A percentile compares a stretch with the other conserved stretches of the same genome.
Conservation (phyloP, 176 grass and related monocot species). For the Hyparrhenia diplandra region DNA sequence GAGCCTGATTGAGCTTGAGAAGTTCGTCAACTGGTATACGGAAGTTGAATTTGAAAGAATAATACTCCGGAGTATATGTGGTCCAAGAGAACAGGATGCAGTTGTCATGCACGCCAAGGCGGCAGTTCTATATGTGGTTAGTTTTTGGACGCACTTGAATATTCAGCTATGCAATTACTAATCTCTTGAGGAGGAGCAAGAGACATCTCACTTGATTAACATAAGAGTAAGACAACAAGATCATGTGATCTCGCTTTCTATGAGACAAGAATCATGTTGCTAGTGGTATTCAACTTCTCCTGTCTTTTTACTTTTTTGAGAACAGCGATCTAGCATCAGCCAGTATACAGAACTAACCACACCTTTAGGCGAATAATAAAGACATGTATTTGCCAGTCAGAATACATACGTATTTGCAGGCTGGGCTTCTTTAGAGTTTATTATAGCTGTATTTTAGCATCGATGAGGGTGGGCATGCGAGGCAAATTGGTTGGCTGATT, state of each 20-base stretch:
- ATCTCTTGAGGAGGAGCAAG: too few relatives aligned
- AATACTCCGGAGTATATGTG: neutral
- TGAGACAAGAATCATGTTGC: neutral
- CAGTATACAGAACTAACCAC: neutral
- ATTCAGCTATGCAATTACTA: neutral
- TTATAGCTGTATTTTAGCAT: too few relatives aligned
- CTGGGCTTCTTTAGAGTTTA: too few relatives aligned
- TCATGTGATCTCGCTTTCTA: neutral
- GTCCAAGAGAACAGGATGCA: neutral
- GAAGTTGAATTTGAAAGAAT: conserved; percentile 23
- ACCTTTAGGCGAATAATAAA: neutral
- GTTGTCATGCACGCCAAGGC: neutral
- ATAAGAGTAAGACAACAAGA: neutral
- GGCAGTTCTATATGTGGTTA: neutral
- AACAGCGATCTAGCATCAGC: neutral
- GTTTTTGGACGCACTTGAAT: neutral
- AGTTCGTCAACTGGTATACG: neutral
- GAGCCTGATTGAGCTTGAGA: too few relatives aligned
- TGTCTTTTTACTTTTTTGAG: conserved; percentile 12
- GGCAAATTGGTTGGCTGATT: too few relatives aligned
- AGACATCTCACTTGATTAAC: neutral
- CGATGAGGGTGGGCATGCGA: too few relatives aligned
- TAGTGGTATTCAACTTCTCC: neutral
- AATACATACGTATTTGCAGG: too few relatives aligned
- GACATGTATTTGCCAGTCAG: too few relatives aligned